phyloP scores from a whole-genome alignment of 495 filamentous ascomycete genomes.

The Penicillium taxi region DNA sequence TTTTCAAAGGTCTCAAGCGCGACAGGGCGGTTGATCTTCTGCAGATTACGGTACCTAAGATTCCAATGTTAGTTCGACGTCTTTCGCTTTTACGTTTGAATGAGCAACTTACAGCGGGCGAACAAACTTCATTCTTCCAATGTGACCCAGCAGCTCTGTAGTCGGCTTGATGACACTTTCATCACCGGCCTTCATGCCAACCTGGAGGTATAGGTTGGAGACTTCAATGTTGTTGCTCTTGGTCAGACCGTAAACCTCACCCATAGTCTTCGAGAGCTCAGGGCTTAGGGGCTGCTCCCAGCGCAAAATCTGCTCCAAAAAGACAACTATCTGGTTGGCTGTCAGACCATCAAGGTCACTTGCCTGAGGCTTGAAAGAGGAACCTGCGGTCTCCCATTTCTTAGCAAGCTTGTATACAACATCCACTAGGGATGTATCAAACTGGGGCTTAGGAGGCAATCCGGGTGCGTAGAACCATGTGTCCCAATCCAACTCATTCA shows the following conservation, averaged over 20 bases:
- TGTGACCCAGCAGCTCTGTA: slow-evolving; percentile 64
- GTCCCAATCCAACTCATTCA: slow-evolving; percentile 77
- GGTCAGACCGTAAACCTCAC: slow-evolving; percentile 58
- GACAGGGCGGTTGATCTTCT: slow-evolving; percentile 60
- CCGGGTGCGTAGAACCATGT: slow-evolving; percentile 78
- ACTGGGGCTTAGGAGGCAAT: slow-evolving; percentile 79
- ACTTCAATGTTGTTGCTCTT: slow-evolving; percentile 78
- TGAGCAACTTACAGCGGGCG: slow-evolving; percentile 57
- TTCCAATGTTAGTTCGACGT: slow-evolving; percentile 11
- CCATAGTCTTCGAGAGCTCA: slow-evolving; percentile 59
- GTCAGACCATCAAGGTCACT: slow-evolving; percentile 65
- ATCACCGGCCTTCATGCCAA: slow-evolving; percentile 69
- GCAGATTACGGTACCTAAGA: slow-evolving; percentile 55
- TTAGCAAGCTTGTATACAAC: slow-evolving; percentile 72
- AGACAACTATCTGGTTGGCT: slow-evolving; percentile 83
- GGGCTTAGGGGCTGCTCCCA: slow-evolving; percentile 53
- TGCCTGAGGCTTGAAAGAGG: slow-evolving; percentile 54
- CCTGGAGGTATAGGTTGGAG: slow-evolving; percentile 62
- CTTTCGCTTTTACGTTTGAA: not conserved
- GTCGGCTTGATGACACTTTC: slow-evolving; percentile 56
- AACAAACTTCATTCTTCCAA: slow-evolving; percentile 97
- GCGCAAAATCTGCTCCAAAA: slow-evolving; percentile 67
- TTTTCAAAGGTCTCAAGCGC: slow-evolving; percentile 78
- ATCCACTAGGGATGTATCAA: slow-evolving; percentile 82
- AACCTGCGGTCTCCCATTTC: slow-evolving; percentile 57